A percentile compares a stretch with the other conserved stretches of the same genome.
phyloP scores from a whole-genome alignment of 2,329 filamentous ascomycete genomes.

The Ophiostoma sp. region DNA sequence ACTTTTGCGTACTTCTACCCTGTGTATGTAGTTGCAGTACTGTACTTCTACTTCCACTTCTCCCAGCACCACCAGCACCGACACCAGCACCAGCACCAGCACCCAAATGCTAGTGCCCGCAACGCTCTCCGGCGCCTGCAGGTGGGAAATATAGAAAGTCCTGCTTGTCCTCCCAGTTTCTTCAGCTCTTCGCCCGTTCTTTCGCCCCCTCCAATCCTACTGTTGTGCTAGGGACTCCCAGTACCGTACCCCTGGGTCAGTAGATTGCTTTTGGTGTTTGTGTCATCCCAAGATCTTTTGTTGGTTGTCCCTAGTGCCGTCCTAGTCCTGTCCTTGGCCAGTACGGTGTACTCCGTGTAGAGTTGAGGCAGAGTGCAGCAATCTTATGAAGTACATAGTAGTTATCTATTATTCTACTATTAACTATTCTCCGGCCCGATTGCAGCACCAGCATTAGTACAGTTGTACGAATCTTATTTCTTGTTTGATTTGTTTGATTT shows the following conservation, averaged over 20 bases:
- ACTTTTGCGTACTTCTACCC: neutral
- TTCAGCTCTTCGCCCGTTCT: neutral
- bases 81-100: neutral
- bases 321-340: neutral
- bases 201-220: conserved; percentile 7
- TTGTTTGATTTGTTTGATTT: too few species aligned
- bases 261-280: conserved; percentile 6
- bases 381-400: too few species aligned
- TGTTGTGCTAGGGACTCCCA: conserved; percentile 6
- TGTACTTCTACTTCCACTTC: neutral
- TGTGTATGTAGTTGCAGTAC: too few species aligned
- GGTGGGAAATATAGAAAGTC: conserved; percentile 7
- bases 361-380: neutral
- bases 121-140: neutral
- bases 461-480: neutral
- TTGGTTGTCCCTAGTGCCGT: conserved; percentile 5
- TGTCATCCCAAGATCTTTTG: conserved; percentile 9
- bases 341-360: too few species aligned
- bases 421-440: conserved; percentile 1
- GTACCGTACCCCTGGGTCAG: conserved; percentile 12
- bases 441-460: neutral
- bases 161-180: neutral
- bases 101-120: neutral
- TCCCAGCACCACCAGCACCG: neutral
- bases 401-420: neutral